These are phyloP conservation scores for Thamnidium elegans DNA, from an alignment of 192 early-diverging fungal genomes.

Conservation along the genomic window DNA sequence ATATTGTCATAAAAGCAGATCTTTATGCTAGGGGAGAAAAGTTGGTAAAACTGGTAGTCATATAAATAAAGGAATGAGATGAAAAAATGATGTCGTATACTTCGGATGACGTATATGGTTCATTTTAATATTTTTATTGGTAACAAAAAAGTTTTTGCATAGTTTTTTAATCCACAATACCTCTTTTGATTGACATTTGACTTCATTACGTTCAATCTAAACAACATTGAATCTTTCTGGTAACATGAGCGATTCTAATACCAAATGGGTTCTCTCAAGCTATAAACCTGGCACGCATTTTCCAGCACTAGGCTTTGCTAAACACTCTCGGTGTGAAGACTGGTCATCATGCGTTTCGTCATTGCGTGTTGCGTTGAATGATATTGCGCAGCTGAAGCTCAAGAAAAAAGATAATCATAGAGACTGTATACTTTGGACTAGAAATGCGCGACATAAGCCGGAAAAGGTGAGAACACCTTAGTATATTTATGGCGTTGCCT, in stretches of 20 bases:
- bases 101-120: slow-evolving; percentile 1
- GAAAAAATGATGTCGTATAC: background rate
- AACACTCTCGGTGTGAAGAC: background rate
- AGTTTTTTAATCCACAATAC: background rate
- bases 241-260: slow-evolving; percentile 1
- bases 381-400: slow-evolving; percentile 4
- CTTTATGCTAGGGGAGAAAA: background rate
- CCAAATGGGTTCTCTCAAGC: background rate
- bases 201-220: slow-evolving; percentile 1
- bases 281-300: background rate
- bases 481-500: slow-evolving; percentile 1
- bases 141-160: background rate
- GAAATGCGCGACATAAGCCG: background rate
- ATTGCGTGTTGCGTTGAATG: background rate
- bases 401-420: background rate
- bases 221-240: slow-evolving; percentile 1
- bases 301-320: background rate
- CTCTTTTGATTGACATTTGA: too few relatives aligned
- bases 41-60: slow-evolving; percentile 8
- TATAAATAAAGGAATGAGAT: background rate
- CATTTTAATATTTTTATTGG: slow-evolving; percentile 2
- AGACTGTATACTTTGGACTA: slow-evolving; percentile 1
- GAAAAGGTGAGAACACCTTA: background rate
- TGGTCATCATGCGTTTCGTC: slow-evolving; percentile 5
- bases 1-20: slow-evolving; percentile 2